A percentile compares a stretch with the other conserved stretches of the same genome.
These are phyloP conservation scores for Glycine latifolia DNA, from an alignment of 306 rosid genomes.

Conservation along the genomic window DNA sequence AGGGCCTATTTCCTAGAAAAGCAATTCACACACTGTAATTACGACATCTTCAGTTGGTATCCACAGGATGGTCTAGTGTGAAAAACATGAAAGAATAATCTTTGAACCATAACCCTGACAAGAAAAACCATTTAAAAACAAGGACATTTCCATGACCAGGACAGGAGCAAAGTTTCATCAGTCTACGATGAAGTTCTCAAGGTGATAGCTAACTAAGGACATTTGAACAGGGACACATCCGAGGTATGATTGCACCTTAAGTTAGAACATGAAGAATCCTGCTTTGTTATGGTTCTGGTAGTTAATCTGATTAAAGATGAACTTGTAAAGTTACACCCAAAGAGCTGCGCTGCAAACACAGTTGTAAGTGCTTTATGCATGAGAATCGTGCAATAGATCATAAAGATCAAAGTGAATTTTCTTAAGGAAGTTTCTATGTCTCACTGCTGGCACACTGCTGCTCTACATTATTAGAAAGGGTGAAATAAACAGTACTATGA, in stretches of 20 bases:
- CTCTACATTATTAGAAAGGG: conserved; percentile 36
- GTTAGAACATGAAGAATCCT: not conserved
- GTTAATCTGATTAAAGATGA: not conserved
- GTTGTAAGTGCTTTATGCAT: too few relatives aligned
- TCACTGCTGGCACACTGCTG: not conserved
- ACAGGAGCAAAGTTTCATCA: not conserved
- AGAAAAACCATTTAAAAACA: not conserved
- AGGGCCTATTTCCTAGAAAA: not conserved
- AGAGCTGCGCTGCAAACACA: too few relatives aligned
- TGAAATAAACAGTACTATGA: conserved; percentile 15
- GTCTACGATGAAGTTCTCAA: not conserved
- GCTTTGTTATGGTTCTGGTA: not conserved
- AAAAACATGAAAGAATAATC: not conserved
- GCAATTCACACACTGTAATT: not conserved
- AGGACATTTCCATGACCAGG: not conserved
- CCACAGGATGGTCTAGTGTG: too few relatives aligned
- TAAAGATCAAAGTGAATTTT: conserved; percentile 2
- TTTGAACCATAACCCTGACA: not conserved
- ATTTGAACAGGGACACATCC: conserved; percentile 1
- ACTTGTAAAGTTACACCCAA: not conserved
- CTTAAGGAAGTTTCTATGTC: conserved; percentile 37
- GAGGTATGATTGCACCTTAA: not conserved
- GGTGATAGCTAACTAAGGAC: not conserved
- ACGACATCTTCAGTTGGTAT: not conserved
- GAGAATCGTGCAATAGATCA: not conserved